These are phyloP conservation scores for Xylaria flabelliformis DNA, from an alignment of 495 filamentous ascomycete genomes.

Conservation along the genomic window DNA sequence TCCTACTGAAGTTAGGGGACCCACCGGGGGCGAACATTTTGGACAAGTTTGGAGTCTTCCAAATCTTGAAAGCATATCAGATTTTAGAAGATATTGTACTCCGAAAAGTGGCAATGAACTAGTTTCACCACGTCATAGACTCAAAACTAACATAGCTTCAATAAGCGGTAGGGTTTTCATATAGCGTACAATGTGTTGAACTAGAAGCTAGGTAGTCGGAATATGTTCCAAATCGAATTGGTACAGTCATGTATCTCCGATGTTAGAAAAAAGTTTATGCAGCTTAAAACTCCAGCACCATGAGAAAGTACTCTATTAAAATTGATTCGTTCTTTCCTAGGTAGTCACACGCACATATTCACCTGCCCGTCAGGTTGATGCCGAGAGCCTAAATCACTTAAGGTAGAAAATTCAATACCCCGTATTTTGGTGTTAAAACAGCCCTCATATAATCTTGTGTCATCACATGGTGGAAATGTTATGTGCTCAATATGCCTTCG, in stretches of 20 bases:
- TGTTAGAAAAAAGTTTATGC: not conserved
- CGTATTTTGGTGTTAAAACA: not conserved
- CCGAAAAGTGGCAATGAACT: not conserved
- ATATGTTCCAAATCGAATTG: not conserved
- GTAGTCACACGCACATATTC: not conserved
- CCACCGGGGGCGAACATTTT: not conserved
- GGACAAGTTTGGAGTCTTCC: not conserved
- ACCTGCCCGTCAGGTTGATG: not conserved
- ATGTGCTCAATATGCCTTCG: too few species aligned
- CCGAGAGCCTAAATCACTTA: not conserved
- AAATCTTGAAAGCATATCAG: not conserved
- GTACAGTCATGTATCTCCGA: not conserved
- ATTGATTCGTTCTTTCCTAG: not conserved
- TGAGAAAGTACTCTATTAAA: not conserved
- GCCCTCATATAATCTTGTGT: too few species aligned
- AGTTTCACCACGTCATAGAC: not conserved
- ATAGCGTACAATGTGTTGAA: not conserved
- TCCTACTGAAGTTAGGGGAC: not conserved
- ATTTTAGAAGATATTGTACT: not conserved
- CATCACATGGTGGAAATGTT: too few species aligned
- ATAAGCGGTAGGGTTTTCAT: not conserved
- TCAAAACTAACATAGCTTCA: not conserved
- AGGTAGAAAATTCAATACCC: not conserved
- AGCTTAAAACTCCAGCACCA: not conserved
- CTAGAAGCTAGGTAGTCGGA: not conserved